Conservation (phyloP, 257 asterid species). For the Solanum microdontum region DNA sequence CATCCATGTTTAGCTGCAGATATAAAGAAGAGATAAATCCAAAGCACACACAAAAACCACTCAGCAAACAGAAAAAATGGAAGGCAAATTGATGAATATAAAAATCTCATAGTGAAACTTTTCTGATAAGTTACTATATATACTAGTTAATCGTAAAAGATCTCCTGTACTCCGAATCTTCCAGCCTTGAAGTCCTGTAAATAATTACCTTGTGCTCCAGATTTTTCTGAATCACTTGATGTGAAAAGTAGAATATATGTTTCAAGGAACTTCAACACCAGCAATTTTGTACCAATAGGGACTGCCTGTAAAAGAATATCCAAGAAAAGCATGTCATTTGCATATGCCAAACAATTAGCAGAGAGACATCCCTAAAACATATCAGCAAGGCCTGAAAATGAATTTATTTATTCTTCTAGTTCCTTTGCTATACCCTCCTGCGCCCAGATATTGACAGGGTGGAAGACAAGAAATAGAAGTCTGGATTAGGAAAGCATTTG, state of each 20-base stretch:
- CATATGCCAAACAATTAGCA: neutral
- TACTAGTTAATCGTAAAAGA: neutral
- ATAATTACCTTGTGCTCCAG: slow-evolving; percentile 50
- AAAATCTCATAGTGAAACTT: neutral
- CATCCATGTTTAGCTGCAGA: slow-evolving; percentile 42
- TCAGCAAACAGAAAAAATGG: neutral
- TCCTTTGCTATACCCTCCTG: neutral
- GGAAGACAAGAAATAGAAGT: neutral
- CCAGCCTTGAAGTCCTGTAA: neutral
- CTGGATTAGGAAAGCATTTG: neutral
- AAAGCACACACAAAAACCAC: neutral
- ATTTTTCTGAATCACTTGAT: slow-evolving; percentile 41
- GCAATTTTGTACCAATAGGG: slow-evolving; percentile 67
- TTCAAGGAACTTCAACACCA: slow-evolving; percentile 74
- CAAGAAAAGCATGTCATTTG: slow-evolving; percentile 13
- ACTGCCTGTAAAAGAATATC: slow-evolving; percentile 45
- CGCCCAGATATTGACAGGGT: neutral
- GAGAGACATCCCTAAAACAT: neutral
- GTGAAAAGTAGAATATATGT: slow-evolving; percentile 57
- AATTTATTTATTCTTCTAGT: neutral
- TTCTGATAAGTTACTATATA: neutral
- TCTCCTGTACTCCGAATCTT: slow-evolving; percentile 1
- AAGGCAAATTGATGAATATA: neutral
- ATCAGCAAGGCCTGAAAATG: neutral
- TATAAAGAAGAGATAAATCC: slow-evolving; percentile 18